These are phyloP conservation scores for Suillus alpinus DNA, from an alignment of 768 basidiomycete genomes.

Conservation along the genomic window DNA sequence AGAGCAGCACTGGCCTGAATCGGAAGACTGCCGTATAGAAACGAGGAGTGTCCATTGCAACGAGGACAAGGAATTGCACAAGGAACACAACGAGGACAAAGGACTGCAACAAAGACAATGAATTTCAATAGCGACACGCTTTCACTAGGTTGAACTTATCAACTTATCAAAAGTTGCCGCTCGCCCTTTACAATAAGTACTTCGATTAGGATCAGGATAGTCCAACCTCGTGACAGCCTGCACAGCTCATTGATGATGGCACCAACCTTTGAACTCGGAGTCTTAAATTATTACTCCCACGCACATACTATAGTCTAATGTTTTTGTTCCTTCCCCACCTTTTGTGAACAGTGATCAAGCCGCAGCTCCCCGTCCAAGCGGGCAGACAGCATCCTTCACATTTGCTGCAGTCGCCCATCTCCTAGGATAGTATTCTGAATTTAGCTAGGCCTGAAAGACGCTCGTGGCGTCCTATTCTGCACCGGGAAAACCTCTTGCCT, in stretches of 20 bases:
- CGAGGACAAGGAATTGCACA: background rate
- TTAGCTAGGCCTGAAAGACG: background rate
- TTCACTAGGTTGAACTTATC: background rate
- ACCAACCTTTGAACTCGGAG: too few species aligned
- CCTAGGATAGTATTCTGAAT: background rate
- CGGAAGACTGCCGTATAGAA: background rate
- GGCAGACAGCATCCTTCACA: background rate
- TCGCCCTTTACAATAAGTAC: background rate
- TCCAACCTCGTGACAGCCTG: too few species aligned
- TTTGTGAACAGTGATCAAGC: background rate
- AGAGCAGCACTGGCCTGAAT: background rate
- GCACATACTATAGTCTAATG: background rate
- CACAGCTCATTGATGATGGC: background rate
- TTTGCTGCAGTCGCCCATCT: background rate
- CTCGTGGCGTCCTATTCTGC: too few species aligned
- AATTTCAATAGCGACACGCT: background rate
- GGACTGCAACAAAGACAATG: background rate
- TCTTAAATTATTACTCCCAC: background rate
- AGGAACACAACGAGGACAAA: background rate
- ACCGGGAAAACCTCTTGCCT: too few species aligned
- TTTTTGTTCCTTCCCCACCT: too few species aligned
- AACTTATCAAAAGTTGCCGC: background rate
- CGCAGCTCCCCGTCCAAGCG: background rate
- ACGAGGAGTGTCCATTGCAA: background rate
- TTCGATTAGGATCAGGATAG: background rate